These are phyloP conservation scores for Thelephora aurantiotincta DNA, from an alignment of 768 basidiomycete species.

Conservation along the genomic window DNA sequence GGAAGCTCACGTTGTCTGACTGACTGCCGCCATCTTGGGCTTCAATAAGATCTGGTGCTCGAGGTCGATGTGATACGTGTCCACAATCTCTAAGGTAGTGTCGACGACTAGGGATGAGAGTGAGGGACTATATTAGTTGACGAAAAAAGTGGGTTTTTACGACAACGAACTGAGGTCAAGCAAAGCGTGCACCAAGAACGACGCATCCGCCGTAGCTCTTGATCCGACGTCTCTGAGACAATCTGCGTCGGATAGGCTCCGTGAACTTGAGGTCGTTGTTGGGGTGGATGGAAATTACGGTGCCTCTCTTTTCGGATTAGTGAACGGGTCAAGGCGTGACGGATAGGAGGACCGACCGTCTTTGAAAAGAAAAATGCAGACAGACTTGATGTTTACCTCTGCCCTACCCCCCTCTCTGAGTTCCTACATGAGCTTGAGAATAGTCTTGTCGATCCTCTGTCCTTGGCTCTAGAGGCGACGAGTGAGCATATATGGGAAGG, in stretches of 20 bases:
- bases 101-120: constrained; percentile 44
- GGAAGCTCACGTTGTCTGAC: too few species aligned
- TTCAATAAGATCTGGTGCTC: constrained; percentile 46
- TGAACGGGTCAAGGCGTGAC: not conserved
- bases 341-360: constrained; percentile 30
- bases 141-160: not conserved
- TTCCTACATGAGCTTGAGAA: constrained; percentile 17
- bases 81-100: constrained; percentile 49
- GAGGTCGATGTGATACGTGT: constrained; percentile 50
- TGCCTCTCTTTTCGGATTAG: constrained; percentile 25
- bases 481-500: too few species aligned
- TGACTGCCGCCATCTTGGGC: constrained; percentile 47
- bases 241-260: constrained; percentile 39
- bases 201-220: constrained; percentile 51
- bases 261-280: constrained; percentile 33
- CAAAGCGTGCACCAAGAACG: constrained; percentile 53
- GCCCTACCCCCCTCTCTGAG: constrained; percentile 44
- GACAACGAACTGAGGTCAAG: constrained; percentile 34
- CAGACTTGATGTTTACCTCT: constrained; percentile 41
- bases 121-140: not conserved
- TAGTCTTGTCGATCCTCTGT: too few species aligned
- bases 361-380: constrained; percentile 55
- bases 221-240: constrained; percentile 41
- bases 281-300: constrained; percentile 46
- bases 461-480: too few species aligned